Evolutionary conservation across 148 eudicot genomes (phyloP).

Genomic region (Vaccinium myrtillus): DNA sequence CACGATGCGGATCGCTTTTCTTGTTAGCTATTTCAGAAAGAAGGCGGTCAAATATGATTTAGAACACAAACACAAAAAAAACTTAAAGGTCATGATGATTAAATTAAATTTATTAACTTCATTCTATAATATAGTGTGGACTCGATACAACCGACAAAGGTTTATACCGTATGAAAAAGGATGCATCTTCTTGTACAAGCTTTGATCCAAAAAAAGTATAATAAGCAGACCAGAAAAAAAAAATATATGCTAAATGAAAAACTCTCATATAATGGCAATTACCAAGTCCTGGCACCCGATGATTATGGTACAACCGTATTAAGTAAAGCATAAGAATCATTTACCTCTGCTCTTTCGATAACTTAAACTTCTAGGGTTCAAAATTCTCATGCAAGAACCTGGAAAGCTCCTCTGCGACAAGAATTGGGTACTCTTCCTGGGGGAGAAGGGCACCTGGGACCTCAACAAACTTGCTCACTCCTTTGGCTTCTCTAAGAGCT

Average conservation of each 20-base stretch:
- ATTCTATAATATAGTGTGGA: neutral
- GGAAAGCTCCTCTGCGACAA: constrained; percentile 71
- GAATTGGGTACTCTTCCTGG: constrained; percentile 82
- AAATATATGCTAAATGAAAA: neutral
- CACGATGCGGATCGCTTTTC: neutral
- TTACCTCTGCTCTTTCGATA: constrained; percentile 3
- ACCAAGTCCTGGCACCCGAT: neutral
- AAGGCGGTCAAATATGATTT: neutral
- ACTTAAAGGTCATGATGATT: neutral
- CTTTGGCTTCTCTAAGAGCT: constrained; percentile 76
- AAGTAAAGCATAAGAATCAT: neutral
- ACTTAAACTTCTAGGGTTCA: constrained; percentile 9
- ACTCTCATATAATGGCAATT: neutral
- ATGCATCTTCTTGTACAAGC: neutral
- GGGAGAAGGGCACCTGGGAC: constrained; percentile 94
- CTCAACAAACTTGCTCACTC: constrained; percentile 80
- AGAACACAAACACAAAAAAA: neutral
- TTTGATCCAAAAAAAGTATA: neutral
- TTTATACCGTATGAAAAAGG: neutral
- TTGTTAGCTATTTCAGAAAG: neutral
- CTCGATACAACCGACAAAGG: neutral
- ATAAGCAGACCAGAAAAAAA: neutral
- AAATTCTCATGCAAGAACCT: constrained; percentile 62
- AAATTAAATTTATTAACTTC: neutral
- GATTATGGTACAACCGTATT: neutral